Evolutionary conservation across 768 basidiomycete genomes (phyloP).

Genomic region (Clitopilus passeckerianus): DNA sequence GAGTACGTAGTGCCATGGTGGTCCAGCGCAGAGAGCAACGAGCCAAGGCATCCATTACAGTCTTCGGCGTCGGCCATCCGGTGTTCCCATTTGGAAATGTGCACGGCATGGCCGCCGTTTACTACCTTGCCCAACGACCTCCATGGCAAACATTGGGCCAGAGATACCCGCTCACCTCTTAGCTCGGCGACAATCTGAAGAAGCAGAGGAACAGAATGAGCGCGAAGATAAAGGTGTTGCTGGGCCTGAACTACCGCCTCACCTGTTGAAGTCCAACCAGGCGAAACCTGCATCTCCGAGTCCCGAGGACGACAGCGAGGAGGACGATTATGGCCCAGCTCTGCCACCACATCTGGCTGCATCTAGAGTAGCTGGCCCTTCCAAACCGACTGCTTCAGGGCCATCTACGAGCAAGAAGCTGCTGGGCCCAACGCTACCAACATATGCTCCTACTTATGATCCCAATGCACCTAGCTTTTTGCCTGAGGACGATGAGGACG

Average conservation of each 20-base stretch:
- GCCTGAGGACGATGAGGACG: constrained; percentile 40
- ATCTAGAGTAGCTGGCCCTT: constrained; percentile 24
- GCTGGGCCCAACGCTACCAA: constrained; percentile 52
- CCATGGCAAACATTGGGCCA: constrained; percentile 53
- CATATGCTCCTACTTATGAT: constrained; percentile 28
- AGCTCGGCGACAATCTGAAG: constrained; percentile 10
- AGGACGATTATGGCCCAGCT: constrained; percentile 68
- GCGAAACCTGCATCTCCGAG: not conserved
- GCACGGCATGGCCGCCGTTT: not conserved
- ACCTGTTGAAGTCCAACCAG: constrained; percentile 14
- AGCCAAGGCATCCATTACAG: too few relatives aligned
- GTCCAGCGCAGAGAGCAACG: not conserved
- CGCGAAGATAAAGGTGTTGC: constrained; percentile 3
- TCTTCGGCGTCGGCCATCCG: too few relatives aligned
- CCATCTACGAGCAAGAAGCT: constrained; percentile 28
- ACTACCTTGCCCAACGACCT: not conserved
- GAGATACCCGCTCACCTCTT: constrained; percentile 48
- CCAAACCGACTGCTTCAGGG: constrained; percentile 4
- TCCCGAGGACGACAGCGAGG: constrained; percentile 26
- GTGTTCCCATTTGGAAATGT: not conserved
- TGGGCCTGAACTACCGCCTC: constrained; percentile 22
- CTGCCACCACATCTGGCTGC: constrained; percentile 69
- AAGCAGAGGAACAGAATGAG: constrained; percentile 27
- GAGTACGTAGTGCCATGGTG: not conserved
- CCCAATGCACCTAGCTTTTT: constrained; percentile 20